Conservation (phyloP, 768 basidiomycete species). For the Grammothele lineata region DNA sequence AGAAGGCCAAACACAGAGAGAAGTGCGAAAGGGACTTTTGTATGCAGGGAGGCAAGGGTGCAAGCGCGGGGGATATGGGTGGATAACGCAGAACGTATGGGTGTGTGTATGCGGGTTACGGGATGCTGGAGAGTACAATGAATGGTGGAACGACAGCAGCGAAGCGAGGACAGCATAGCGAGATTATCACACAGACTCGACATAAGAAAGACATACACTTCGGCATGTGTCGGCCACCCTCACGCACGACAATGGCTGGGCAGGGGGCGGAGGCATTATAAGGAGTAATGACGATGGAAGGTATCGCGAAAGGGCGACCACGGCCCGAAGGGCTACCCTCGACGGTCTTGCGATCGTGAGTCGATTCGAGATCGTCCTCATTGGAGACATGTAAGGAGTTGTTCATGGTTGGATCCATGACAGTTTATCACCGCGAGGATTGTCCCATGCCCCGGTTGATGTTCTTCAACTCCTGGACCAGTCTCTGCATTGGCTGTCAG, state of each 20-base stretch:
- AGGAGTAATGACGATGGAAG: neutral
- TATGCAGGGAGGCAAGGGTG: too few species aligned
- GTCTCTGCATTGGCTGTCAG: neutral
- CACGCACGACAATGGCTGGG: neutral
- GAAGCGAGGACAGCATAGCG: constrained; percentile 17
- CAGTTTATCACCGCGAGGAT: too few species aligned
- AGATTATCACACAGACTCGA: constrained; percentile 13
- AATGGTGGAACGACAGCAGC: neutral
- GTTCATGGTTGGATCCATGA: too few species aligned
- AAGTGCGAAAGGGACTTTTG: too few species aligned
- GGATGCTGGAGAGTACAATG: neutral
- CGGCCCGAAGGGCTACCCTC: neutral
- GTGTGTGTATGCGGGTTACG: neutral
- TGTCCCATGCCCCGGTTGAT: neutral
- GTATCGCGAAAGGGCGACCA: neutral
- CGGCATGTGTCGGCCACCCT: neutral
- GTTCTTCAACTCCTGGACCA: constrained; percentile 14
- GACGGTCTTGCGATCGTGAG: neutral
- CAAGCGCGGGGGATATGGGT: neutral
- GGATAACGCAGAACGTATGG: neutral
- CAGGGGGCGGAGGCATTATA: too few species aligned
- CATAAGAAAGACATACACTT: neutral
- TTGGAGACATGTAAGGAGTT: too few species aligned
- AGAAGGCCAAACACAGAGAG: neutral
- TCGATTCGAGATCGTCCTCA: constrained; percentile 1